Base-by-base conservation (phyloP, 768 basidiomycete species). In the Krasilnikovozyma curviuscula region DNA sequence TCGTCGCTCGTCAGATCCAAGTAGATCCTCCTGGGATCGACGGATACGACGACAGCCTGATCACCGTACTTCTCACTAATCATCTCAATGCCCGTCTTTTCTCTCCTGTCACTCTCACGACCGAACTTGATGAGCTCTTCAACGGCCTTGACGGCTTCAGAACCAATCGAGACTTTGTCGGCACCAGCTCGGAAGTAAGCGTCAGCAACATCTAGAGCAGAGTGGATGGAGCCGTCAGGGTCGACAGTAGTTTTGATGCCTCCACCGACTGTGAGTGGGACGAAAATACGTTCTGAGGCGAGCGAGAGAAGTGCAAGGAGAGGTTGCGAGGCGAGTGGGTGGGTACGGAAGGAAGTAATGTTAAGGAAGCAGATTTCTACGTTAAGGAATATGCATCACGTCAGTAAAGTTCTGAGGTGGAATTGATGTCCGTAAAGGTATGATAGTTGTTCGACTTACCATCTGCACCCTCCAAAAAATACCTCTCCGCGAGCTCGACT, bases 321-420 rank as follows among this genome's bases (percentile, higher is more conserved):
- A 0, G 93, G 93, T 66, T 98, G 93, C 66, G 97, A 93, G 37
- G 72, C 78, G 30, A 98, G 71, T 1, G 93, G 89, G 13, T 86
- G 95, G 59, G 83, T 80, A 53, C 93, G 83, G 76, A 98, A 98
- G 54, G 91, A 93, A 14, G 93, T 98, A 71, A 98, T 98, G 67
- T 98, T 98, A 62, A 98, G 79, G 54, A 98, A 77, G 63, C 86
- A 93, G 30, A 98, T 71, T 23, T 46, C 48, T 32, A 16, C 1
- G 23, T 19, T 14, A 30, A 8, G 14, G 8, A 35, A 3, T 16
- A 37, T 9, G 12, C 27, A 12, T 35, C 8, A 9, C n/a, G 41
- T 23, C 13, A 10, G 23, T 5, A 3, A 30, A 3, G 3, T 3
- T 10, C 24, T 7, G 7, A 12, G 18, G n/a, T 39, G 37, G 28